Conservation (phyloP, 345 rosid genomes). For the Geranium brycei region DNA sequence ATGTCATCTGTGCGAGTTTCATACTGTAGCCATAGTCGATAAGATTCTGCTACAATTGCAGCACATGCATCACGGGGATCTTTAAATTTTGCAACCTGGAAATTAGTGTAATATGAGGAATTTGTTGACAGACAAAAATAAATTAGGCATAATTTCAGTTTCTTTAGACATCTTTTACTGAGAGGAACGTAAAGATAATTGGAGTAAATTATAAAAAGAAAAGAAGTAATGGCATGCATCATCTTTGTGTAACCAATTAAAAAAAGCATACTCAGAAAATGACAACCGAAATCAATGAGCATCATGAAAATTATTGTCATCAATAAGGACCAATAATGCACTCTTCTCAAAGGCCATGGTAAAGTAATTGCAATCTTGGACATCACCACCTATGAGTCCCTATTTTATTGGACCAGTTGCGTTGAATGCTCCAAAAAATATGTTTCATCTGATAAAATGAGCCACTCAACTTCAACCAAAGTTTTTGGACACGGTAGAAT, state of each 20-base stretch:
- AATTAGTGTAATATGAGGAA: conserved; percentile 7
- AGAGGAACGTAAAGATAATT: neutral
- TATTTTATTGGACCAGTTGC: neutral
- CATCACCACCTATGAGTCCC: neutral
- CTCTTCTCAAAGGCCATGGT: too few species aligned
- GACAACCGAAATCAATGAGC: too few species aligned
- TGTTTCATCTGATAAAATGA: neutral
- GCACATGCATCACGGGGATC: conserved; percentile 99
- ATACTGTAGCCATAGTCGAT: conserved; percentile 94
- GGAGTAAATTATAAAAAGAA: neutral
- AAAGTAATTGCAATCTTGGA: too few species aligned
- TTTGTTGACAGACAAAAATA: neutral
- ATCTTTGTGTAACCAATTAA: neutral
- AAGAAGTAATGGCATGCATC: neutral
- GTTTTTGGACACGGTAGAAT: neutral
- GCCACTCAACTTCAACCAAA: neutral
- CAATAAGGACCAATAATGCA: too few species aligned
- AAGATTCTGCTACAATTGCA: conserved; percentile 97
- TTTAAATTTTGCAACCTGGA: conserved; percentile 78
- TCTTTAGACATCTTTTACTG: neutral
- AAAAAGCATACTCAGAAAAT: too few species aligned
- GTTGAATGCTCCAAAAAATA: neutral
- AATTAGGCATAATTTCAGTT: neutral
- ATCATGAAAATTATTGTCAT: too few species aligned
- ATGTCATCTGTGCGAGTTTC: conserved; percentile 99